A percentile compares a stretch with the other conserved stretches of the same genome.
Evolutionary conservation across 179 eudicot genomes (phyloP).

Genomic region (Beta lomatogona): DNA sequence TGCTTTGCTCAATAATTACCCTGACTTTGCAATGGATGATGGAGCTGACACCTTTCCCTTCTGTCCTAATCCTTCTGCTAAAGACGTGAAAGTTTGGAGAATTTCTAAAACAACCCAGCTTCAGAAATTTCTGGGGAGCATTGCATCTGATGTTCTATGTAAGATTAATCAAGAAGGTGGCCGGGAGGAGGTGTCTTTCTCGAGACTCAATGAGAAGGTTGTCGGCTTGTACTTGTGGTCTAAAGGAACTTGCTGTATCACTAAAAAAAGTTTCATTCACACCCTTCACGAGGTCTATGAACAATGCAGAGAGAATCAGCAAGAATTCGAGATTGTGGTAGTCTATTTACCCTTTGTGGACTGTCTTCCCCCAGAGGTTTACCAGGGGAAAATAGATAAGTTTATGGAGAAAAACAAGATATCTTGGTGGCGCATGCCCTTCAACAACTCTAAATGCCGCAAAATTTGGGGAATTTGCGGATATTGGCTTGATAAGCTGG

Average conservation of each 20-base stretch:
- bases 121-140: background rate
- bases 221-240: background rate
- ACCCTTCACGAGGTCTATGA: background rate
- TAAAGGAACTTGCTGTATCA: background rate
- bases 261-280: background rate
- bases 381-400: background rate
- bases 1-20: background rate
- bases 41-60: background rate
- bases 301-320: background rate
- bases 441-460: background rate
- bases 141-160: background rate
- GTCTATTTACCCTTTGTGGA: background rate
- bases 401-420: background rate
- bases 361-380: background rate
- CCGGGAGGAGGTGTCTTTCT: background rate
- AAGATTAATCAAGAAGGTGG: background rate
- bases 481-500: background rate
- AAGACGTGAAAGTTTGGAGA: background rate
- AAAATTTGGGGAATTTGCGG: background rate
- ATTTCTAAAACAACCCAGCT: background rate
- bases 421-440: background rate
- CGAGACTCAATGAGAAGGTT: background rate
- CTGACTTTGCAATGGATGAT: background rate
- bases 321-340: background rate
- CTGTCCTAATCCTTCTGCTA: background rate